Evolutionary conservation across 805 yeast genomes (phyloP), one percentile per base, ranked within the genome.

Genomic region (Candida orba): DNA sequence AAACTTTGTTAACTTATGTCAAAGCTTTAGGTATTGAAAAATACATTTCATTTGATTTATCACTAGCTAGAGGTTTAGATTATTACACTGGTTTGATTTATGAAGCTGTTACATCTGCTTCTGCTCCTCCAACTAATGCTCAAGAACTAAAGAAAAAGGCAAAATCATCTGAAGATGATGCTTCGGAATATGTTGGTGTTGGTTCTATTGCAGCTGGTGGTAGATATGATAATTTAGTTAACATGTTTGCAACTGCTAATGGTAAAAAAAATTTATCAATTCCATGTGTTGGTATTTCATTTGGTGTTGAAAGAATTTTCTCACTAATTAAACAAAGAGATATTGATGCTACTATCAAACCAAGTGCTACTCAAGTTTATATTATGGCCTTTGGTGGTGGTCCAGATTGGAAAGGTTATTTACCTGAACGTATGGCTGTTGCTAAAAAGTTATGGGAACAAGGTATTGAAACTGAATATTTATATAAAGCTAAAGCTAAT

Each of bases 161-260:
- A 1, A 48, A 49, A 46, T 45, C 29, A 27, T 27, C 49, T 15
- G 91, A 77, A 41, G 96, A 88, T 52, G 97, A 93, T 65, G 96
- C 96, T 45, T 85, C 95, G 42, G 97, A 87, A 51, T 88, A 85
- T 56, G 98, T 93, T 43, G 99, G 99, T 55, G 96, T 91, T 36
- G 99, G 99, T 31, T 93, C 99, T 6, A 89, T 93, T 58, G 96
- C 96, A 41, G 99, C 96, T 40, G 99, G 99, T 68, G 99, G 99
- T 52, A 86, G 99, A 66, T 93, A 93, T 66, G 99, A 93, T 65
- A 84, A 84, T 57, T 76, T 93, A 48, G 98, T 93, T 33, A 96
- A 96, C 54, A 93, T 93, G 99, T 93, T 93, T 63, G 76, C 88
- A 42, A 75, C 76, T 48, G 81, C 95, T 36, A 81, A 81, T 53